Evolutionary conservation across 1,284 basidiomycete genomes (phyloP), one percentile per base, ranked within the genome.

Genomic region (Meira miltonrushii): DNA sequence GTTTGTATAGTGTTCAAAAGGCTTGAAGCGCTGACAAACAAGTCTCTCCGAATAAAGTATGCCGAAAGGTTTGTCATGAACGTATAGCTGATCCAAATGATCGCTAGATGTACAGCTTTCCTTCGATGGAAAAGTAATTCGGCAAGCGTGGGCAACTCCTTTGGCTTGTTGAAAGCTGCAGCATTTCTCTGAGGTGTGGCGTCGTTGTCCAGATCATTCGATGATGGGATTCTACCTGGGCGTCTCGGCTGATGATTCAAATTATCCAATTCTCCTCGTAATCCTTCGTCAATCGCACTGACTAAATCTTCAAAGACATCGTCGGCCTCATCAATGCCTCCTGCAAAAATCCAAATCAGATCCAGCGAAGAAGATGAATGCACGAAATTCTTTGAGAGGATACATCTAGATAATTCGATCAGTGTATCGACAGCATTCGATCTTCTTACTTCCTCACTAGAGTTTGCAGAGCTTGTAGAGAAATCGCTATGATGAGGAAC

Each of bases 301-400:
- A 75, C 68, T 13, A 75, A 66, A 12, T 62, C 55, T 19, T 57
- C 68, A 25, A 75, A 75, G 41, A 72, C 66, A 6, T 74, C 71
- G 51, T 75, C 73, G 15, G 72, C 72, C 15, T 75, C 73, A 15
- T 71, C 69, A 69, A 75, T 75, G n/a, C 72, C 67, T 0, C 70
- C 70, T 1, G 72, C 73, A 43, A 75, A 62, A 44, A 75, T 59
- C 21, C 63, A 62, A 49, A 75, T 71, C 53, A 74, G 54, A 49
- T 74, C 72, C 21, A 74, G 67, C 69, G 38, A 39, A 23, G 50
- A 13, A n/a, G 38, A 39, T 5, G 50, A 44, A 58, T 75, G 69
- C 41, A 68, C 57, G 55, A 73, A 70, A 48, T 23, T 23, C 57
- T 74, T 74, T 55, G 54, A 63, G 50, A 75, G 64, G 53, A 75